phyloP scores from a whole-genome alignment of 1,284 basidiomycete genomes.

The Cryptococcus hybrid region DNA sequence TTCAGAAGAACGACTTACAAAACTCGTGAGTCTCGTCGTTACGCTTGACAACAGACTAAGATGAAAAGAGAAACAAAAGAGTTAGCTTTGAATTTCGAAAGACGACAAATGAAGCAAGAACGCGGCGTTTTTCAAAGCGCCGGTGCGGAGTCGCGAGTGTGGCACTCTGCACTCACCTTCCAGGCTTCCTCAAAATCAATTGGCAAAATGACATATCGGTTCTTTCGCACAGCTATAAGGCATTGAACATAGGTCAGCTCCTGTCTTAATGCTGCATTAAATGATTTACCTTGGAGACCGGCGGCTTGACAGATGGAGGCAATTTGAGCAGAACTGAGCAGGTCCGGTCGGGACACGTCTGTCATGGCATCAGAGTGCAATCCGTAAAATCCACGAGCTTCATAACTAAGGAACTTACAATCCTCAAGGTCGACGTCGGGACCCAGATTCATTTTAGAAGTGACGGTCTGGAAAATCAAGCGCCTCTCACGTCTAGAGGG shows the following conservation, averaged over 20 bases:
- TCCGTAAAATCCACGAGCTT: background rate
- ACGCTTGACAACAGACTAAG: slow-evolving; percentile 80
- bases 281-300: slow-evolving; percentile 78
- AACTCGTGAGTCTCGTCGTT: slow-evolving; percentile 93
- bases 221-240: slow-evolving; percentile 83
- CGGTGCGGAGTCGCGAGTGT: slow-evolving; percentile 9
- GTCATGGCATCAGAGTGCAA: slow-evolving; percentile 1
- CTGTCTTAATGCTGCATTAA: background rate
- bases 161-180: slow-evolving; percentile 68
- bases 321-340: slow-evolving; percentile 93
- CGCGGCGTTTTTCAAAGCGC: background rate
- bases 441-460: slow-evolving; percentile 95
- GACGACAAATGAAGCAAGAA: background rate
- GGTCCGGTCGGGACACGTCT: slow-evolving; percentile 97
- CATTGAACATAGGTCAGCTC: background rate
- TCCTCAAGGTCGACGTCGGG: slow-evolving; percentile 99
- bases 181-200: slow-evolving; percentile 98
- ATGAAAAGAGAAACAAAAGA: slow-evolving; percentile 6
- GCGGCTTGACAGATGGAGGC: slow-evolving; percentile 95
- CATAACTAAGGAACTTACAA: slow-evolving; percentile 59
- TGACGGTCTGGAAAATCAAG: slow-evolving; percentile 97
- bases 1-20: slow-evolving; percentile 60
- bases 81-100: slow-evolving; percentile 11
- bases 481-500: slow-evolving; percentile 95
- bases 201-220: slow-evolving; percentile 95